Evolutionary conservation across 192 early-diverging fungal genomes (phyloP), one percentile per base, ranked within the genome.

Genomic region (Spizellomyces punctatus): DNA sequence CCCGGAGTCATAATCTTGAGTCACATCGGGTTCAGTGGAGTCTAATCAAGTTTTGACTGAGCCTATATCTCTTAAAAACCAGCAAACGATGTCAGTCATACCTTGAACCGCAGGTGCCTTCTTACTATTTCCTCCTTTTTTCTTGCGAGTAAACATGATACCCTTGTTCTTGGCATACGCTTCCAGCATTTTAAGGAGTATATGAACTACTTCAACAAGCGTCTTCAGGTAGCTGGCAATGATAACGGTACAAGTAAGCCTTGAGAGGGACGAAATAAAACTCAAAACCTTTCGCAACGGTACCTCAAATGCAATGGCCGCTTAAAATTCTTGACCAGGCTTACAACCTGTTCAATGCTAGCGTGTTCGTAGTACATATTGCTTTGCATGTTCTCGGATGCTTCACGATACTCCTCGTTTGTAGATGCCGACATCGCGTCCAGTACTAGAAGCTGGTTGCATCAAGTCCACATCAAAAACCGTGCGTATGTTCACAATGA

Each of bases 321-420:
- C 57, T 87, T 88, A 78, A 82, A 89, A 8, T 66, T 58, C 42
- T 77, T 73, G 5, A 82, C 73, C 8, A 91, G 65, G 5, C 85
- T 77, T 9, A 83, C 57, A 60, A 90, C 76, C 9, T 88, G 41
- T n/a, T 92, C 90, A 6, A 91, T 69, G 0, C 82, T 85, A 0
- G 81, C 77, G 10, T 85, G 79, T 50, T 91, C 90, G 69, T 92
- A 89, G 44, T 89, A 92, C 27, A 92, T 64, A 62, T 91, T 91
- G 64, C 82, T 86, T 74, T 91, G 91, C 36, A 91, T 79, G 66
- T 83, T 81, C 36, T 85, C 82, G 3, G 91, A 82, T 0, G 82
- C 81, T 12, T 89, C 88, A 3, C 71, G 71, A 54, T 81, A 85
- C 6, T 86, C 81, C 50, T 83, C 77, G 14, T 81, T 73, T 17